Evolutionary conservation across 345 rosid species (phyloP).

Genomic region (Brassica napus): Da-Ae NC_063436.1:3768501-3769000

Average conservation of each 20-base stretch:
- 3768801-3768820: conserved; percentile 85
- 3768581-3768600: conserved; percentile 92
- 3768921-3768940: too few species aligned
- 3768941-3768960: too few species aligned
- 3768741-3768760: conserved; percentile 87
- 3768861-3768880: conserved; percentile 86
- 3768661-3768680: too few species aligned
- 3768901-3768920: conserved; percentile 75
- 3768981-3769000: conserved; percentile 82
- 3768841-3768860: conserved; percentile 49
- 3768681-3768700: neutral
- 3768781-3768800: conserved; percentile 64
- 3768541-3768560: conserved; percentile 99
- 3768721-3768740: conserved; percentile 95
- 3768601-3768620: conserved; percentile 91
- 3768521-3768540: conserved; percentile 92
- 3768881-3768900: conserved; percentile 90
- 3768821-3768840: too few species aligned
- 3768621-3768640: conserved; percentile 44
- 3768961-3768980: too few species aligned
- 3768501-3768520: conserved; percentile 93
- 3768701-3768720: conserved; percentile 44
- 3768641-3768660: too few species aligned
- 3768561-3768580: conserved; percentile 96
- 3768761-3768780: too few species aligned